These are phyloP conservation scores for Tremella fuciformis DNA, from an alignment of 768 basidiomycete species.

Conservation along the genomic window DNA sequence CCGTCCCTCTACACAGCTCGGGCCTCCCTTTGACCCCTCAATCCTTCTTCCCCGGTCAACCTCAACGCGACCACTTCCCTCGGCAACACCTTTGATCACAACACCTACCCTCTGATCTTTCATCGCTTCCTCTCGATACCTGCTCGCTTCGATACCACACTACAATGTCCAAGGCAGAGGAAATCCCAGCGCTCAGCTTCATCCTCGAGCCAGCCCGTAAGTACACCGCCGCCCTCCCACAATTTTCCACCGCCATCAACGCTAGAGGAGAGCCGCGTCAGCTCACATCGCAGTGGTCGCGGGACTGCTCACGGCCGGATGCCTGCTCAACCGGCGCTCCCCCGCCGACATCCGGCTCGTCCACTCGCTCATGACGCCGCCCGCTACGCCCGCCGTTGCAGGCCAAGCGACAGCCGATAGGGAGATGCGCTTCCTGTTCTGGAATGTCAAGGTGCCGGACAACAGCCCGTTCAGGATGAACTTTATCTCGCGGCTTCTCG, in stretches of 20 bases:
- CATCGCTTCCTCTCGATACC: no score
- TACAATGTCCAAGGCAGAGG: slow-evolving; percentile 39
- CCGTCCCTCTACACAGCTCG: no score
- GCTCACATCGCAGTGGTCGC: slow-evolving; percentile 29
- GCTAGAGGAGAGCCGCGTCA: background rate
- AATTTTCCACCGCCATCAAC: background rate
- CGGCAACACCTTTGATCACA: no score
- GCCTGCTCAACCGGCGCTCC: slow-evolving; percentile 31
- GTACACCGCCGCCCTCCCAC: slow-evolving; percentile 12
- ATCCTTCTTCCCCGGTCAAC: no score
- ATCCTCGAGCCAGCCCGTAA: slow-evolving; percentile 43
- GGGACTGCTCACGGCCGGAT: slow-evolving; percentile 34
- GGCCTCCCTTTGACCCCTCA: no score
- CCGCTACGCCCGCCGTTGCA: background rate
- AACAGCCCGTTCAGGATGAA: slow-evolving; percentile 34
- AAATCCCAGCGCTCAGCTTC: slow-evolving; percentile 37
- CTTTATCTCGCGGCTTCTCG: slow-evolving; percentile 30
- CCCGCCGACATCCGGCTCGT: slow-evolving; percentile 32
- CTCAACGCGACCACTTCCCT: no score
- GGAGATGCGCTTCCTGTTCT: slow-evolving; percentile 25
- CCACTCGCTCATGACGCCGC: slow-evolving; percentile 10
- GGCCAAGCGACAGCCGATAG: slow-evolving; percentile 7
- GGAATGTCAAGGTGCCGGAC: slow-evolving; percentile 31
- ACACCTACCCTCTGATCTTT: no score
- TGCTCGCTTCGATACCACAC: no score